Percentiles rank a stretch among this genome's conserved stretches.
Evolutionary conservation across 148 eudicot genomes (phyloP).

Genomic region (Cornus kousa): DNA sequence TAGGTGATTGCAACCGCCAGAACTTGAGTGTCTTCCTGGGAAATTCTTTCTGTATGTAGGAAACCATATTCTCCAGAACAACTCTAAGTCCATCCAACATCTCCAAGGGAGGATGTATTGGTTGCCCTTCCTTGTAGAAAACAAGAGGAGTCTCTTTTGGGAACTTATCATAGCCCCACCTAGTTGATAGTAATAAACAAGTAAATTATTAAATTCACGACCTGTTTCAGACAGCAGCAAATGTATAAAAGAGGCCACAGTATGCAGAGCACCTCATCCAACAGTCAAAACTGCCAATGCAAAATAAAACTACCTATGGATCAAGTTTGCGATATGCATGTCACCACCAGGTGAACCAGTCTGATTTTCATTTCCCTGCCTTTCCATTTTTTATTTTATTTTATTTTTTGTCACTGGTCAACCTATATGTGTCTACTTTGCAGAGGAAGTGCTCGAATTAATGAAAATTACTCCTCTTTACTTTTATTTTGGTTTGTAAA

Average conservation of each 20-base stretch:
- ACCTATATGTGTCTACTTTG: neutral
- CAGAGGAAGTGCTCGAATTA: neutral
- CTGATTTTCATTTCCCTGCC: neutral
- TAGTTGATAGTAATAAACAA: slow-evolving; percentile 16
- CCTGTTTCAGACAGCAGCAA: neutral
- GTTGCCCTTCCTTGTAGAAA: slow-evolving; percentile 61
- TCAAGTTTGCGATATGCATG: no score
- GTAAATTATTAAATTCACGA: slow-evolving; percentile 3
- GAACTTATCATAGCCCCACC: slow-evolving; percentile 94
- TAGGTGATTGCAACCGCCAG: slow-evolving; percentile 90
- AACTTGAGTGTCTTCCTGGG: slow-evolving; percentile 62
- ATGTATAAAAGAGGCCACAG: neutral
- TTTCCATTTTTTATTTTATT: neutral
- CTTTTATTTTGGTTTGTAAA: neutral
- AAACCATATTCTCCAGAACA: slow-evolving; percentile 71
- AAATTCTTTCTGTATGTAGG: slow-evolving; percentile 59
- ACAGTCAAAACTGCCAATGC: neutral
- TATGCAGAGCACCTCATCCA: neutral
- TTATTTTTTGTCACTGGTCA: neutral
- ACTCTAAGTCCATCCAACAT: slow-evolving; percentile 63
- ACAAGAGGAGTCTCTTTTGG: slow-evolving; percentile 88
- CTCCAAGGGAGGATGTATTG: slow-evolving; percentile 63
- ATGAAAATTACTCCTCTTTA: neutral
- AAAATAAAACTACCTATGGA: no score
- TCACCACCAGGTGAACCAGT: no score